Percentiles rank a stretch among this genome's conserved stretches.
phyloP scores from a whole-genome alignment of 805 yeast species.

The Candida pseudoglaebosa region DNA sequence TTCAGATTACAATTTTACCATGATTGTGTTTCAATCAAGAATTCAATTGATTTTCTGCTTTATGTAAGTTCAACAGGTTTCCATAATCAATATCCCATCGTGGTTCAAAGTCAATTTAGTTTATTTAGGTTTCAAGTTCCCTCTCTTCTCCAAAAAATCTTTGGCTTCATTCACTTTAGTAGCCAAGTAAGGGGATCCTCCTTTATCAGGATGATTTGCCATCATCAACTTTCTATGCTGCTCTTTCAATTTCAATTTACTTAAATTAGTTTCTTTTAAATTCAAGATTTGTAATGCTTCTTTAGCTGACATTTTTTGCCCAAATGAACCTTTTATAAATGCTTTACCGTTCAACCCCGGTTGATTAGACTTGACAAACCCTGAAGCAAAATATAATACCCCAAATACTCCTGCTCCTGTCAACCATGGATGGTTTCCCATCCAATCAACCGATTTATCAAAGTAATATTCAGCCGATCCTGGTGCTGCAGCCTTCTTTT shows the following conservation, averaged over 20 bases:
- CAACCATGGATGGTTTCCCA: constrained; percentile 74
- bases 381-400: constrained; percentile 60
- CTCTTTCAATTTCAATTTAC: constrained; percentile 65
- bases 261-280: constrained; percentile 60
- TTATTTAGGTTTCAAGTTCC: constrained; percentile 42
- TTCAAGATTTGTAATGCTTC: constrained; percentile 87
- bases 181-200: constrained; percentile 87
- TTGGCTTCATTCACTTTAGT: constrained; percentile 92
- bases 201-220: constrained; percentile 91
- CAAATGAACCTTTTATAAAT: constrained; percentile 85
- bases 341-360: constrained; percentile 67
- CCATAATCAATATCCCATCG: too few species aligned
- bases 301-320: constrained; percentile 79
- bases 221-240: constrained; percentile 82
- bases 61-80: too few species aligned
- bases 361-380: constrained; percentile 59
- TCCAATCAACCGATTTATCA: constrained; percentile 53
- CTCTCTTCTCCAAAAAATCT: constrained; percentile 71
- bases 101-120: too few species aligned
- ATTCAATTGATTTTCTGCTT: not conserved
- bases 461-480: constrained; percentile 60
- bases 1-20: too few species aligned
- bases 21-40: too few species aligned
- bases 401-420: constrained; percentile 68
- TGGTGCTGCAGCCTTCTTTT: constrained; percentile 37